phyloP scores from a whole-genome alignment of 768 basidiomycete genomes.

The Hypholoma fasciculare region DNA sequence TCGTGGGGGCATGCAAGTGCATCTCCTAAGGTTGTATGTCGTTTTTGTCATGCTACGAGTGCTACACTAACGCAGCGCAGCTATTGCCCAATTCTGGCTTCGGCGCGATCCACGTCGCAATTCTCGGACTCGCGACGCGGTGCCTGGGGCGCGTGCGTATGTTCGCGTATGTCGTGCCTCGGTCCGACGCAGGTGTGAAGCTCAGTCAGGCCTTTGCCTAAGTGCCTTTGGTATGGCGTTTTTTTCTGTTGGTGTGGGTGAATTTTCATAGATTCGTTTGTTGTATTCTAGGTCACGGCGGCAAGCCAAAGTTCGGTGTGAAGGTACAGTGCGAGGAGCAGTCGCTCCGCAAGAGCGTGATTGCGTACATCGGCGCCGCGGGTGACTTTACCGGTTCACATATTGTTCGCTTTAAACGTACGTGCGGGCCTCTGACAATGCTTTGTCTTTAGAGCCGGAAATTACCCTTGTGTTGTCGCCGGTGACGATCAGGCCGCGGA shows the following conservation, averaged over 20 bases:
- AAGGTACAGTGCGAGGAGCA: slow-evolving; percentile 55
- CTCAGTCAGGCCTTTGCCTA: slow-evolving; percentile 52
- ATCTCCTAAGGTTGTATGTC: slow-evolving; percentile 72
- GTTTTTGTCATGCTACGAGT: slow-evolving; percentile 24
- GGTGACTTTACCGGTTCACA: slow-evolving; percentile 68
- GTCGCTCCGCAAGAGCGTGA: slow-evolving; percentile 58
- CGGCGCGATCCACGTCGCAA: slow-evolving; percentile 81
- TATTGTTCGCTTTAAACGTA: not conserved
- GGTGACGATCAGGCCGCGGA: slow-evolving; percentile 53
- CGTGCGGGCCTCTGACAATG: not conserved
- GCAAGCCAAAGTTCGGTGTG: slow-evolving; percentile 59
- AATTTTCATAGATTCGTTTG: not conserved
- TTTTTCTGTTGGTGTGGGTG: not conserved
- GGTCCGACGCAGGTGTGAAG: slow-evolving; percentile 64
- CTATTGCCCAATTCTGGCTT: slow-evolving; percentile 73
- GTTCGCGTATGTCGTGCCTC: slow-evolving; percentile 57
- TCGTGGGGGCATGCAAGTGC: too few relatives aligned
- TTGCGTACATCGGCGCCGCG: slow-evolving; percentile 68
- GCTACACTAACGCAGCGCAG: slow-evolving; percentile 25
- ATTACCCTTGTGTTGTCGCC: slow-evolving; percentile 74
- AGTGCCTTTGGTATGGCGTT: slow-evolving; percentile 51
- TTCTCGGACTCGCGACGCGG: slow-evolving; percentile 72
- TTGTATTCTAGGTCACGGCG: slow-evolving; percentile 43
- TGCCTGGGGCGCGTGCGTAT: slow-evolving; percentile 63
- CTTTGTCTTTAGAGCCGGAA: slow-evolving; percentile 52